These are phyloP conservation scores for Beauveria caledonica DNA, from an alignment of 2,329 filamentous ascomycete genomes.

Conservation along the genomic window DNA sequence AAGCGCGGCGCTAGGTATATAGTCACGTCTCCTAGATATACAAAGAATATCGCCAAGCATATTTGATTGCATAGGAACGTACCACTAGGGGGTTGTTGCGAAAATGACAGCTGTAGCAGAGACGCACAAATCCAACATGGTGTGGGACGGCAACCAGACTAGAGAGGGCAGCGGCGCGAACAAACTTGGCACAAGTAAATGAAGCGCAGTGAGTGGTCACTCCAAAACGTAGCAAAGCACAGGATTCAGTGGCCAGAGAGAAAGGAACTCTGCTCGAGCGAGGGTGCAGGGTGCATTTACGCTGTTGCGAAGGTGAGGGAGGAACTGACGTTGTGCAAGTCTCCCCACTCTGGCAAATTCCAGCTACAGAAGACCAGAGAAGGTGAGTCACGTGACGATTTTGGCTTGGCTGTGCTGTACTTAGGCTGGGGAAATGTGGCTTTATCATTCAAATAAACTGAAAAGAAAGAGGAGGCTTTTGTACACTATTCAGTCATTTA, in stretches of 20 bases:
- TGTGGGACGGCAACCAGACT: slow-evolving; percentile 22
- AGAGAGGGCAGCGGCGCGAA: slow-evolving; percentile 4
- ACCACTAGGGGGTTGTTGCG: slow-evolving; percentile 33
- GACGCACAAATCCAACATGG: slow-evolving; percentile 34
- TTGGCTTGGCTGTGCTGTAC: too few relatives aligned
- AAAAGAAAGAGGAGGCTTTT: too few relatives aligned
- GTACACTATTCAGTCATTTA: too few relatives aligned
- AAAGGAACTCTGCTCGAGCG: neutral
- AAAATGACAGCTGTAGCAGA: slow-evolving; percentile 21
- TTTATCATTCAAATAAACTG: too few relatives aligned
- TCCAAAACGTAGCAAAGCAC: neutral
- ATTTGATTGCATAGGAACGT: slow-evolving; percentile 16
- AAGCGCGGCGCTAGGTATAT: neutral
- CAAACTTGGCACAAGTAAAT: neutral
- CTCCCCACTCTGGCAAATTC: slow-evolving; percentile 9
- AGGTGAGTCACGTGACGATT: neutral
- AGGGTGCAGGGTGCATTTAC: neutral
- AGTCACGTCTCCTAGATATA: neutral
- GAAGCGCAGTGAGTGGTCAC: neutral
- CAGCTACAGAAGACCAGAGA: neutral
- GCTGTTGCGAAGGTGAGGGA: slow-evolving; percentile 9
- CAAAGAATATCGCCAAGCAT: too few relatives aligned
- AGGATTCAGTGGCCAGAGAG: neutral
- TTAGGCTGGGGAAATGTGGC: too few relatives aligned
- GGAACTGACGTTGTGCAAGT: slow-evolving; percentile 6